Evolutionary conservation across 2,329 filamentous ascomycete genomes (phyloP).

Genomic region (Ilyonectria sp.): DNA sequence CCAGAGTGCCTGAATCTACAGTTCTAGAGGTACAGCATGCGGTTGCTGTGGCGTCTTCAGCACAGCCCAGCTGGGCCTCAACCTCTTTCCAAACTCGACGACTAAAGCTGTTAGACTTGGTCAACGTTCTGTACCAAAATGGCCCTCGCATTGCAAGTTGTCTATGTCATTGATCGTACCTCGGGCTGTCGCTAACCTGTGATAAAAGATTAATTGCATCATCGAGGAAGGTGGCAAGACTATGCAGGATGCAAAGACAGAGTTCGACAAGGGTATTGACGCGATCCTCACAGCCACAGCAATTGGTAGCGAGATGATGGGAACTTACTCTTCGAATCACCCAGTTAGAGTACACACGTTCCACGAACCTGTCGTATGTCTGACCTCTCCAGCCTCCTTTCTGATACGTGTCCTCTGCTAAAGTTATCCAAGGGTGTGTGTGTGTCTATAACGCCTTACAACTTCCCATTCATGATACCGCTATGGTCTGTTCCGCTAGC

Average conservation of each 20-base stretch:
- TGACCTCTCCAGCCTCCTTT: not conserved
- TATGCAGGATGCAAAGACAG: constrained; percentile 38
- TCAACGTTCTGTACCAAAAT: constrained; percentile 22
- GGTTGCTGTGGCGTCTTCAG: constrained; percentile 29
- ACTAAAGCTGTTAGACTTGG: constrained; percentile 20
- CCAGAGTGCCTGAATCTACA: constrained; percentile 45
- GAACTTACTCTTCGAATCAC: constrained; percentile 18
- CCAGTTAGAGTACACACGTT: constrained; percentile 32
- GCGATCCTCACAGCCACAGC: constrained; percentile 38
- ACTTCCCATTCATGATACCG: constrained; percentile 40
- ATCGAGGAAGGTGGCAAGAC: constrained; percentile 42
- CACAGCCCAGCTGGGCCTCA: constrained; percentile 29
- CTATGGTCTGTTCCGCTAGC: constrained; percentile 39
- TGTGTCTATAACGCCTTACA: constrained; percentile 31
- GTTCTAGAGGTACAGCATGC: constrained; percentile 32
- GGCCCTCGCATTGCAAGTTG: constrained; percentile 25
- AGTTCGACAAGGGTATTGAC: constrained; percentile 42
- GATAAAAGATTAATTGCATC: constrained; percentile 12
- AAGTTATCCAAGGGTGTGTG: constrained; percentile 24
- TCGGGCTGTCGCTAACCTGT: not conserved
- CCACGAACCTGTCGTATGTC: constrained; percentile 29
- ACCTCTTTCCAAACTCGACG: not conserved
- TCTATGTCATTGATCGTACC: not conserved
- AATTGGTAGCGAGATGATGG: constrained; percentile 27
- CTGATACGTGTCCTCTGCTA: not conserved